Evolutionary conservation across 345 rosid species (phyloP).

Genomic region (Conringia planisiliqua): DNA sequence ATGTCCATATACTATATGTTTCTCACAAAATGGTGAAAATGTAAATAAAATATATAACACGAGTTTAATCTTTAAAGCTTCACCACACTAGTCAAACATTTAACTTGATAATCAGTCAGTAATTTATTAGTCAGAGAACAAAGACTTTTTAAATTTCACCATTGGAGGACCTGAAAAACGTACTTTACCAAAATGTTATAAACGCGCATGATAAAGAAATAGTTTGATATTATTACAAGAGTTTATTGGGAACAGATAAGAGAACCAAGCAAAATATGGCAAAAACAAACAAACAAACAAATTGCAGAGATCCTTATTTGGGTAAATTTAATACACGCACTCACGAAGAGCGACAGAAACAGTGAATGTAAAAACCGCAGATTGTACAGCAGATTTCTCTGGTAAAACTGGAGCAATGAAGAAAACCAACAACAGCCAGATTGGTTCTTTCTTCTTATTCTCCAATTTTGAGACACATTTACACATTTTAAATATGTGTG

Average conservation of each 20-base stretch:
- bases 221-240: neutral
- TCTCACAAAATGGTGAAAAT: neutral
- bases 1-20: neutral
- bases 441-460: conserved; percentile 16
- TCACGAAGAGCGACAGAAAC: conserved; percentile 2
- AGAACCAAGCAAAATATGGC: neutral
- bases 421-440: conserved; percentile 4
- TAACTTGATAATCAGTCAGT: neutral
- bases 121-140: too few relatives aligned
- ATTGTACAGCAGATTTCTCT: conserved; percentile 15
- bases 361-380: neutral
- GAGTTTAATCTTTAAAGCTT: too few relatives aligned
- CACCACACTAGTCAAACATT: neutral
- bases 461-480: neutral
- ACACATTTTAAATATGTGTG: neutral
- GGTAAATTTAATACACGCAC: conserved; percentile 8
- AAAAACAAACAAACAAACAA: conserved; percentile 20
- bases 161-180: neutral
- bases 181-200: neutral
- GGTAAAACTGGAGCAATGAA: neutral
- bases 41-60: too few relatives aligned
- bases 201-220: neutral
- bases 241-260: neutral
- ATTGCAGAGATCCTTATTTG: conserved; percentile 4
- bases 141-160: neutral